Conservation (phyloP, 306 rosid species). For the Quercus berberidifolia region DNA sequence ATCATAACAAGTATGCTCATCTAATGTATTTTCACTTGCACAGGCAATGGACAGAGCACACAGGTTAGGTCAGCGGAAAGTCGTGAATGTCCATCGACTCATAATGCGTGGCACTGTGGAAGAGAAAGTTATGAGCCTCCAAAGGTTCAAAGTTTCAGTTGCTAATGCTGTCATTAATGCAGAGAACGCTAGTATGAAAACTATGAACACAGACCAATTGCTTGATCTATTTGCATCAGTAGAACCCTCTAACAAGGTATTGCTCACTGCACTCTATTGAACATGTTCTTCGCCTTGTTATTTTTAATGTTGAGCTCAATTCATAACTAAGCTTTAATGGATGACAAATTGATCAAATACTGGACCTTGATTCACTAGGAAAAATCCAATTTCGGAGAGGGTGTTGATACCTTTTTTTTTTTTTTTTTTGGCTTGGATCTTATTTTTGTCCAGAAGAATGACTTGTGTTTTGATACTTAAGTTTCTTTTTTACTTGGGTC, state of each 20-base stretch:
- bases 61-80: constrained; percentile 93
- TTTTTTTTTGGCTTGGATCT: not conserved
- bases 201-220: constrained; percentile 98
- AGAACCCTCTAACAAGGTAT: constrained; percentile 71
- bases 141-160: constrained; percentile 80
- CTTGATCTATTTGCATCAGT: constrained; percentile 93
- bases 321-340: not conserved
- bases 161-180: constrained; percentile 96
- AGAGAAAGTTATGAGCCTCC: constrained; percentile 97
- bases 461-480: too few relatives aligned
- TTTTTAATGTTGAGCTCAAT: not conserved
- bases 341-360: not conserved
- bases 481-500: not conserved
- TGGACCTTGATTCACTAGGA: not conserved
- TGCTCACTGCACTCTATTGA: not conserved
- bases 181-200: constrained; percentile 92
- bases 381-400: not conserved
- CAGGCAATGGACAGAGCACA: constrained; percentile 99
- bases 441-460: too few relatives aligned
- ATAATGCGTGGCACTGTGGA: constrained; percentile 98
- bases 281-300: not conserved
- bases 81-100: constrained; percentile 90
- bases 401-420: not conserved
- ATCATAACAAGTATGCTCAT: not conserved
- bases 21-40: constrained; percentile 30